phyloP scores from a whole-genome alignment of 495 filamentous ascomycete species.

The Bombardia bombarda region DNA sequence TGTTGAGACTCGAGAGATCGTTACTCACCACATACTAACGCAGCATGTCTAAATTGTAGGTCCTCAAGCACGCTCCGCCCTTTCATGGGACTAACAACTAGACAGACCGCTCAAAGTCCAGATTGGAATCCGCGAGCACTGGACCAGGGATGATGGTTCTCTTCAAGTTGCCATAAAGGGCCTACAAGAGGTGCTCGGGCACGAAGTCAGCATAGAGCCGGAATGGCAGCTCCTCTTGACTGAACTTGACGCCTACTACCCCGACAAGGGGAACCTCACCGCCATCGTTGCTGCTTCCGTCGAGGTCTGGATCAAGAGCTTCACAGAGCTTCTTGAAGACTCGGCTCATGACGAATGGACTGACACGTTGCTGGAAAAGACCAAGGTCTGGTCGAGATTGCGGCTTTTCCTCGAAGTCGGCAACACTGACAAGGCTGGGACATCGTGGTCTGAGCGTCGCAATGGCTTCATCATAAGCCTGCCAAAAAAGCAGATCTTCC shows the following conservation, averaged over 20 bases:
- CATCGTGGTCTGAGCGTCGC: constrained; percentile 18
- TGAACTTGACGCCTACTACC: constrained; percentile 20
- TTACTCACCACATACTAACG: too few species aligned
- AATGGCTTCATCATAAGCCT: constrained; percentile 23
- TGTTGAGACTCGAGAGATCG: too few species aligned
- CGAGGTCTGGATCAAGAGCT: constrained; percentile 15
- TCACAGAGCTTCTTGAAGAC: constrained; percentile 28
- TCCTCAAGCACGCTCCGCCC: too few species aligned
- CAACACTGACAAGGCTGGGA: not conserved
- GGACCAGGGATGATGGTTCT: constrained; percentile 17
- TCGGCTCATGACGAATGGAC: constrained; percentile 21
- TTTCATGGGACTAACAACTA: too few species aligned
- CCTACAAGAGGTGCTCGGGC: constrained; percentile 21
- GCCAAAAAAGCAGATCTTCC: constrained; percentile 17
- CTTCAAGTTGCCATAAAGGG: constrained; percentile 13
- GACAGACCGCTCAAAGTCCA: constrained; percentile 28
- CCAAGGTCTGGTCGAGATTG: constrained; percentile 8
- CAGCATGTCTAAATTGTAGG: too few species aligned
- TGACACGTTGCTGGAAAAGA: constrained; percentile 20
- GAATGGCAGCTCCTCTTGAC: constrained; percentile 26
- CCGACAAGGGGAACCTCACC: constrained; percentile 24
- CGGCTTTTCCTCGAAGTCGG: constrained; percentile 23
- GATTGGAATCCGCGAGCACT: constrained; percentile 29
- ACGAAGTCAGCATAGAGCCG: constrained; percentile 21
- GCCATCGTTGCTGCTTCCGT: constrained; percentile 17